A percentile compares a stretch with the other conserved stretches of the same genome.
Conservation (phyloP, 257 asterid species). For the Lithospermum erythrorhizon region DNA sequence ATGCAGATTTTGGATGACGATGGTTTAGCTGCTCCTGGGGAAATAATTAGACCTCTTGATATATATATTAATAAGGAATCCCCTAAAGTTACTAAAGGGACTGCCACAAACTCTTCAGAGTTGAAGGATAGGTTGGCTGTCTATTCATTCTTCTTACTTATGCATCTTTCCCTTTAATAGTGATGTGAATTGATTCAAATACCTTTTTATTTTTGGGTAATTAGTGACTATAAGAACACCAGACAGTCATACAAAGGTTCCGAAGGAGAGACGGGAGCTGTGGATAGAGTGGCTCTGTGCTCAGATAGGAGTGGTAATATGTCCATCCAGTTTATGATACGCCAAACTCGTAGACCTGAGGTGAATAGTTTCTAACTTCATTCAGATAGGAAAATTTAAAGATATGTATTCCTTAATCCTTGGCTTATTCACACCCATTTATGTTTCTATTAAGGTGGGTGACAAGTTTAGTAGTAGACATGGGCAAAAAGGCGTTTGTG, state of each 20-base stretch:
- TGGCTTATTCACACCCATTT: not conserved
- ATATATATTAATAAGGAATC: conserved; percentile 62
- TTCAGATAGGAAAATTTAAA: not conserved
- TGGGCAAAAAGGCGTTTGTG: conserved; percentile 98
- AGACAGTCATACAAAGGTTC: conserved; percentile 53
- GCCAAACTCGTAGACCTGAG: conserved; percentile 98
- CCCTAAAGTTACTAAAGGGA: conserved; percentile 40
- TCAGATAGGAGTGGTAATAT: conserved; percentile 56
- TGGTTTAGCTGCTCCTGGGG: conserved; percentile 96
- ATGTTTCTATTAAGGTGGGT: conserved; percentile 45
- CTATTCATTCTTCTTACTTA: conserved; percentile 1
- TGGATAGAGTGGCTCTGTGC: conserved; percentile 76
- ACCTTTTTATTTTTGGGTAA: not conserved
- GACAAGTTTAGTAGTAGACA: conserved; percentile 98
- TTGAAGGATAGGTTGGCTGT: conserved; percentile 47
- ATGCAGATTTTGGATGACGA: conserved; percentile 79
- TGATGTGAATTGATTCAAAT: not conserved
- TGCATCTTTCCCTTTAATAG: not conserved
- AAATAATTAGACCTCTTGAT: conserved; percentile 58
- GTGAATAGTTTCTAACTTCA: conserved; percentile 20
- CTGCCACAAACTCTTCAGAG: conserved; percentile 13
- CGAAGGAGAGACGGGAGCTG: conserved; percentile 70
- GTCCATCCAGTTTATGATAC: conserved; percentile 69
- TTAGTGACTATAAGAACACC: conserved; percentile 49
- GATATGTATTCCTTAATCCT: not conserved